These are phyloP conservation scores for Dendrobium chrysotoxum DNA, from an alignment of 106 monocot genomes.

Conservation along the genomic window DNA sequence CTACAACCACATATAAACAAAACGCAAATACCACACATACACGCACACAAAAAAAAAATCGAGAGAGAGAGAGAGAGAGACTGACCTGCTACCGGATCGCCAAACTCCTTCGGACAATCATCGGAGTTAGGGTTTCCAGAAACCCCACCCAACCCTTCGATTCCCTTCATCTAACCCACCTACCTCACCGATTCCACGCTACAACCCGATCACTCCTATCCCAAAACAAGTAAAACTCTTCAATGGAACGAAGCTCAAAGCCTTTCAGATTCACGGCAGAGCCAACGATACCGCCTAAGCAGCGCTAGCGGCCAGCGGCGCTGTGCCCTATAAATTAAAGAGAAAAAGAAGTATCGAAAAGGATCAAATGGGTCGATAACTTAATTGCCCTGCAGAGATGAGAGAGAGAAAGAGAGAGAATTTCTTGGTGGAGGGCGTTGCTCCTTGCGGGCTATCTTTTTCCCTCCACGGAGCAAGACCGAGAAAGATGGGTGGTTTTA, in stretches of 20 bases:
- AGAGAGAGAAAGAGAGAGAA: background rate
- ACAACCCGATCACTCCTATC: background rate
- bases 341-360: background rate
- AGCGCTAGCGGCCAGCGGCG: background rate
- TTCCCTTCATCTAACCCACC: slow-evolving; percentile 5
- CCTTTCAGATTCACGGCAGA: background rate
- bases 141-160: slow-evolving; percentile 2
- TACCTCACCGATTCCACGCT: background rate
- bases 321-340: background rate
- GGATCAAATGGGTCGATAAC: background rate
- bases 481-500: background rate
- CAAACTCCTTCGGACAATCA: background rate
- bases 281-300: background rate
- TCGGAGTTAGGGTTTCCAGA: slow-evolving; percentile 11
- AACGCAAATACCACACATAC: background rate
- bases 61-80: background rate
- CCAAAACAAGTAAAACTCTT: too few species aligned
- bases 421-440: background rate
- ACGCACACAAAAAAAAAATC: background rate
- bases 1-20: background rate
- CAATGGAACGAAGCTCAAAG: background rate
- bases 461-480: background rate
- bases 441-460: background rate
- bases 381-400: background rate
- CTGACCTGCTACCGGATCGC: slow-evolving; percentile 2